Conservation (phyloP, 208 protist genomes). For the Leishmania guyanensis region DNA sequence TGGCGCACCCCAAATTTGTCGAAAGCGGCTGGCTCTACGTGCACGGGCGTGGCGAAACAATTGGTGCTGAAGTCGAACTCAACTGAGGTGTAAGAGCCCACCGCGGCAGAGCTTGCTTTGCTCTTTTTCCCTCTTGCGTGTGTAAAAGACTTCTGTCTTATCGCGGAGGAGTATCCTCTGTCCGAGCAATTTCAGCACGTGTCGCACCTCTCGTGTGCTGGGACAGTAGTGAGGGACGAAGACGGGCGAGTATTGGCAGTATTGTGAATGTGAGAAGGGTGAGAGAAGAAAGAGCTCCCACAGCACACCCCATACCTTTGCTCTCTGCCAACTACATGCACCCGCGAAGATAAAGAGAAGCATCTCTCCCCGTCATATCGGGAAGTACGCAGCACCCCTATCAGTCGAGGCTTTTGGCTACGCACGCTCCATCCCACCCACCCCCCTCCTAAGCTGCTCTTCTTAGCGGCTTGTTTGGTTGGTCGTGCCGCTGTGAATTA, state of each 20-base stretch:
- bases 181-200: background rate
- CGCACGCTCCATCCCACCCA: background rate
- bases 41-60: conserved; percentile 28
- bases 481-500: background rate
- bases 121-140: background rate
- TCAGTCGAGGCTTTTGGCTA: background rate
- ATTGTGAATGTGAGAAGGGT: background rate
- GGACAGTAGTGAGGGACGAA: too few relatives aligned
- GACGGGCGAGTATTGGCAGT: background rate
- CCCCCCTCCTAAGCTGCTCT: background rate
- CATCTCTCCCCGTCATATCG: background rate
- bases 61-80: conserved; percentile 12
- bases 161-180: background rate
- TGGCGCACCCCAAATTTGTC: conserved; percentile 14
- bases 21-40: conserved; percentile 29
- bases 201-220: background rate
- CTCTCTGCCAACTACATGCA: background rate
- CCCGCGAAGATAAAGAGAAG: background rate
- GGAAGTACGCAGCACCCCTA: background rate
- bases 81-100: background rate
- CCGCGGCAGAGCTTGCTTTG: background rate
- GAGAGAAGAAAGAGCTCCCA: background rate
- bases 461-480: background rate
- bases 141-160: background rate
- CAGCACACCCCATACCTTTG: background rate